These are phyloP conservation scores for Chrysosporium queenslandicum DNA, from an alignment of 2,329 filamentous ascomycete genomes.

Conservation along the genomic window DNA sequence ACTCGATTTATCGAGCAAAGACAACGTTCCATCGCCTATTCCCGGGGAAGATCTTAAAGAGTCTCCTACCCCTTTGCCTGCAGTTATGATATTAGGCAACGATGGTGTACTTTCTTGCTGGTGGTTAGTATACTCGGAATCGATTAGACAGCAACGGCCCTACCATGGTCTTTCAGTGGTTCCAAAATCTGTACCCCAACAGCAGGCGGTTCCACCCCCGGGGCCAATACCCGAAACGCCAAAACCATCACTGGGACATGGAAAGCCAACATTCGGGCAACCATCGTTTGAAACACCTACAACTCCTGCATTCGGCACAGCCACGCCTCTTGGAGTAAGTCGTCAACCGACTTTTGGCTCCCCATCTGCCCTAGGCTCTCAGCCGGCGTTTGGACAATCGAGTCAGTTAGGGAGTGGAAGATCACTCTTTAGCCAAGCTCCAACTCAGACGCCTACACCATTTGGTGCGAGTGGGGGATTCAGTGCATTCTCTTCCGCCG, in stretches of 20 bases:
- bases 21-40: conserved; percentile 69
- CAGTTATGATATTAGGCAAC: conserved; percentile 74
- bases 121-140: conserved; percentile 88
- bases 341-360: conserved; percentile 19
- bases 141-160: conserved; percentile 60
- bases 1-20: conserved; percentile 72
- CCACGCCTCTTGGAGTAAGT: conserved; percentile 10
- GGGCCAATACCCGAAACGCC: conserved; percentile 17
- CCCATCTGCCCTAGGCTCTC: conserved; percentile 23
- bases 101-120: conserved; percentile 76
- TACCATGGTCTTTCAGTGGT: conserved; percentile 59
- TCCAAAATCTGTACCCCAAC: conserved; percentile 23
- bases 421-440: conserved; percentile 27
- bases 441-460: conserved; percentile 17
- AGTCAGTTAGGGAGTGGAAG: conserved; percentile 17
- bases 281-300: conserved; percentile 31
- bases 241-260: conserved; percentile 17
- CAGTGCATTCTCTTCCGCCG: conserved; percentile 20
- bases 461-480: conserved; percentile 26
- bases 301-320: conserved; percentile 17
- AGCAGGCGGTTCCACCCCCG: conserved; percentile 18
- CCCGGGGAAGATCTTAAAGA: conserved; percentile 66
- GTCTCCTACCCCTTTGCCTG: conserved; percentile 71
- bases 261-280: conserved; percentile 28
- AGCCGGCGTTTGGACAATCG: conserved; percentile 29